phyloP scores from a whole-genome alignment of 805 yeast genomes.

The Barnettozyma sp. region DNA sequence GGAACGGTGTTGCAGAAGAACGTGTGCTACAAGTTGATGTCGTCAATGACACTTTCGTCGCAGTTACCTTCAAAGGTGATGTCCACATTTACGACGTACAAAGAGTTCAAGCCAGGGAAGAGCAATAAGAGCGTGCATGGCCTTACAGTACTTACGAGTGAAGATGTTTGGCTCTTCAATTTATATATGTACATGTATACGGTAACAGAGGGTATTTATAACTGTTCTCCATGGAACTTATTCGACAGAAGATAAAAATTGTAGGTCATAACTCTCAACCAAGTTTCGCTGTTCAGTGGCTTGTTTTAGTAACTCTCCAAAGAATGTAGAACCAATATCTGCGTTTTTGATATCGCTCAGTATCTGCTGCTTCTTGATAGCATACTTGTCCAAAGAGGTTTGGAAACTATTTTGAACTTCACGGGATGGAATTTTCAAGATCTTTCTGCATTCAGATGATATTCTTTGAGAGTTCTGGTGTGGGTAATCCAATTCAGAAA shows the following conservation, averaged over 20 bases:
- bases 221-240: no score
- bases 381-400: slow-evolving; percentile 53
- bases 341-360: slow-evolving; percentile 47
- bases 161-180: no score
- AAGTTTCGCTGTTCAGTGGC: slow-evolving; percentile 36
- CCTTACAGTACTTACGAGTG: no score
- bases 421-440: slow-evolving; percentile 72
- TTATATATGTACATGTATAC: no score
- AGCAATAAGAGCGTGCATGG: no score
- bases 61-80: slow-evolving; percentile 4
- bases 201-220: no score
- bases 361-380: slow-evolving; percentile 49
- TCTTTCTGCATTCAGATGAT: slow-evolving; percentile 74
- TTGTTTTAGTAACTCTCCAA: slow-evolving; percentile 41
- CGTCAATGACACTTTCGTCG: not conserved
- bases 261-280: slow-evolving; percentile 40
- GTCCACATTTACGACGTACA: slow-evolving; percentile 4
- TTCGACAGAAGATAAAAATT: no score
- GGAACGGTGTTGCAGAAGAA: not conserved
- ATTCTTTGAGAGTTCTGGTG: slow-evolving; percentile 73
- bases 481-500: slow-evolving; percentile 66
- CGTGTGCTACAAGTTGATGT: slow-evolving; percentile 7
- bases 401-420: slow-evolving; percentile 73
- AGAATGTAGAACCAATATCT: slow-evolving; percentile 48
- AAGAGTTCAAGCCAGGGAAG: not conserved